Conservation (phyloP, 345 rosid genomes). For the Raphanus raphanistrum region DNA sequence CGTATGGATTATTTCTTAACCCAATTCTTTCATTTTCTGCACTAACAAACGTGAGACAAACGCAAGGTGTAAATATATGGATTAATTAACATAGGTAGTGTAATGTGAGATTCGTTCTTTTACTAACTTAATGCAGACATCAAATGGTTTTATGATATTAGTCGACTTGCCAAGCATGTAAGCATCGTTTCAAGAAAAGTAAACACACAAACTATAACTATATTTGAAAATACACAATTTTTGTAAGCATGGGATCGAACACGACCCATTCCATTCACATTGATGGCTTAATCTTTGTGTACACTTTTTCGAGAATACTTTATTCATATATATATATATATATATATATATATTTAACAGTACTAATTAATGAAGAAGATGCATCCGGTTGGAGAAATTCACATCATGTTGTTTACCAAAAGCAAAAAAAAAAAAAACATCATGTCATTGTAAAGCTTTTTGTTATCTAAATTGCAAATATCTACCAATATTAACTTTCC, state of each 20-base stretch:
- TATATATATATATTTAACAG: neutral
- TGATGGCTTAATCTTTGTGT: neutral
- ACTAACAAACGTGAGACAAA: neutral
- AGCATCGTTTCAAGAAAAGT: neutral
- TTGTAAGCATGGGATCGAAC: conserved; percentile 5
- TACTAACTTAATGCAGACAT: neutral
- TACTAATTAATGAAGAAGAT: neutral
- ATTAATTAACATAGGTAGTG: neutral
- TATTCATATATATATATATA: neutral
- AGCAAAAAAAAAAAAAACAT: neutral
- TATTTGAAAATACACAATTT: neutral
- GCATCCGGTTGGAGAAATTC: neutral
- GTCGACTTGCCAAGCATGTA: neutral
- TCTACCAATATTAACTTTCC: neutral
- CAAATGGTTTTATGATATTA: neutral
- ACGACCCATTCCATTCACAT: conserved; percentile 25
- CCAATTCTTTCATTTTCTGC: neutral
- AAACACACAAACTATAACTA: neutral
- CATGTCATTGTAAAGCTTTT: neutral
- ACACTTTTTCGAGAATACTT: neutral
- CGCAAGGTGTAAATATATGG: conserved; percentile 2
- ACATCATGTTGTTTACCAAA: neutral
- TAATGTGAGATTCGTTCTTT: conserved; percentile 3
- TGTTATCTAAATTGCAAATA: neutral
- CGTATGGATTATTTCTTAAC: neutral